A percentile compares a stretch with the other conserved stretches of the same genome.
Conservation (phyloP, 345 rosid genomes). For the Eucalyptus sp. region DNA sequence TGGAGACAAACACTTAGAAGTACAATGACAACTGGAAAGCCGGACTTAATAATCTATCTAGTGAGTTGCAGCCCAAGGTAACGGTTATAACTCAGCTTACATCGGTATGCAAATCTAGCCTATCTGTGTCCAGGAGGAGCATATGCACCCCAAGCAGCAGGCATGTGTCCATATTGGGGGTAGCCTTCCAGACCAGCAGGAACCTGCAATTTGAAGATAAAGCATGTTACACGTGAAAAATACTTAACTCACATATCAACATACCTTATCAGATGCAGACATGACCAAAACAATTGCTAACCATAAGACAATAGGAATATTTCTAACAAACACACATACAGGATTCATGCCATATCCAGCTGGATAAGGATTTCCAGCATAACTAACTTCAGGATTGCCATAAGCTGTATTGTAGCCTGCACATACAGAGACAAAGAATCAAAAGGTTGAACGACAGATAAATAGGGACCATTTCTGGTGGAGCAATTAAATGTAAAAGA, state of each 20-base stretch:
- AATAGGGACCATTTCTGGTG: not conserved
- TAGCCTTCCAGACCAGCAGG: constrained; percentile 56
- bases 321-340: constrained; percentile 35
- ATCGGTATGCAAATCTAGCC: constrained; percentile 7
- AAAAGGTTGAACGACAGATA: not conserved
- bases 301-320: not conserved
- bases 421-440: constrained; percentile 15
- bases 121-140: constrained; percentile 74
- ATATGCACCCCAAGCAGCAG: constrained; percentile 61
- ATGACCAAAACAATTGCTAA: not conserved
- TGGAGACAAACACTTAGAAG: not conserved
- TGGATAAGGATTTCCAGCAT: constrained; percentile 52
- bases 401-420: constrained; percentile 48
- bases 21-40: not conserved
- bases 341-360: constrained; percentile 65
- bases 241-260: not conserved
- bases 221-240: not conserved
- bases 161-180: constrained; percentile 62
- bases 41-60: not conserved
- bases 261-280: not conserved
- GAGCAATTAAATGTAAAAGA: not conserved
- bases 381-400: constrained; percentile 59
- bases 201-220: constrained; percentile 18
- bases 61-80: constrained; percentile 22
- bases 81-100: constrained; percentile 7